Base-by-base conservation (phyloP, 192 early-diverging fungal genomes). In the Physocladia obscura region DNA sequence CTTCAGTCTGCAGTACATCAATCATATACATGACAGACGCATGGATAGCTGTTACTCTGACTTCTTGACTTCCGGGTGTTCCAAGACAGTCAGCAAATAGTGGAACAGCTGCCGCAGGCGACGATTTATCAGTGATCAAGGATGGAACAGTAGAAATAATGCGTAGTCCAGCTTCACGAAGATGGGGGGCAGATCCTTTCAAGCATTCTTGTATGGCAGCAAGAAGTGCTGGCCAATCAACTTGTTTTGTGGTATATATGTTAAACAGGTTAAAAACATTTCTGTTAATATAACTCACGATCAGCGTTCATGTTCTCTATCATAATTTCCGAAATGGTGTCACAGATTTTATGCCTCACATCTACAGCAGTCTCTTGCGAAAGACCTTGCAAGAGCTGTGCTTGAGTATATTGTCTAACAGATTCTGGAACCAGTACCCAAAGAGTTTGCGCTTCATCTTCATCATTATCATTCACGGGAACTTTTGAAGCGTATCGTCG, bases 301-400 rank as follows among this genome's bases (percentile, higher is more conserved):
- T 57, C 37, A 30, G 26, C 31, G 15, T 68, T 52, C 13, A 68
- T 37, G 50, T 68, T 68, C 29, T 72, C 70, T 21, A 55, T 87
- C 67, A 90, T 87, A 49, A 99, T 83, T 71, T 98, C 94, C 17
- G 95, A 80, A 74, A 97, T 90, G 26, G 94, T 91, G 77, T 98
- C 96, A 74, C 90, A 93, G 50, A 98, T 82, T 82, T 98, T 99
- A 77, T 95, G 89, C 44, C 95, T 87, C 27, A 92, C 89, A 11
- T 79, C 79, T 63, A 79, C 73, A 58, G 88, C 88, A 24, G 79
- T 77, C 76, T 98, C 96, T 49, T 85, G 80, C 26, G 84, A 79
- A 36, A 99, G 84, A 22, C 94, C 86, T 21, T 85, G 78, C 57
- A 99, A 76, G 21, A 99, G 86, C 69, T 90, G 87, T 4, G 64